Evolutionary conservation across 106 monocot genomes (phyloP).

Genomic region (Vanilla planifolia): DNA sequence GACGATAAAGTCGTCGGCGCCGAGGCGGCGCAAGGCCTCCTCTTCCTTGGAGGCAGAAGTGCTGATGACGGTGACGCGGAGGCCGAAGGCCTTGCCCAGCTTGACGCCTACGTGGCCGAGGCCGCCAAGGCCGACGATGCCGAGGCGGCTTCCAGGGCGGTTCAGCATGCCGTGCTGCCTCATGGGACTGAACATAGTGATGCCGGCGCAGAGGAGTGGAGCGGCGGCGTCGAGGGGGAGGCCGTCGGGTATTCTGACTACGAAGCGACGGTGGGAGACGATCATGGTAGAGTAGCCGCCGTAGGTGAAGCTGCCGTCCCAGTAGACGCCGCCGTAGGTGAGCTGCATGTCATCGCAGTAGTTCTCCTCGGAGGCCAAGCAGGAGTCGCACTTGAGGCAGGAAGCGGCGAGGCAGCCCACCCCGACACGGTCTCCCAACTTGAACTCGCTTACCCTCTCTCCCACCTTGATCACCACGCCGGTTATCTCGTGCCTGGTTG

Average conservation of each 20-base stretch:
- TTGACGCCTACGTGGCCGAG: conserved; percentile 62
- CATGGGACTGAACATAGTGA: conserved; percentile 62
- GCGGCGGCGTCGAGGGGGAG: conserved; percentile 50
- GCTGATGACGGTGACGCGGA: conserved; percentile 65
- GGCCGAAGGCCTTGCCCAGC: conserved; percentile 56
- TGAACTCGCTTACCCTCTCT: conserved; percentile 44
- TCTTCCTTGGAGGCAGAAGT: conserved; percentile 48
- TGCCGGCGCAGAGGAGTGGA: conserved; percentile 62
- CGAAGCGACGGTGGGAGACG: conserved; percentile 63
- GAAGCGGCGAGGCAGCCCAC: conserved; percentile 73
- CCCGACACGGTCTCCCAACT: conserved; percentile 64
- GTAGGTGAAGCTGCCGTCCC: conserved; percentile 91
- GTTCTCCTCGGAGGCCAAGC: conserved; percentile 62
- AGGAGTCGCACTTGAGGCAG: conserved; percentile 68
- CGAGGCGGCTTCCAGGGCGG: conserved; percentile 38
- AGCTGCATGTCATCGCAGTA: conserved; percentile 79
- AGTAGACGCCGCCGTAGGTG: conserved; percentile 74
- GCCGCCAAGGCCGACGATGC: conserved; percentile 65
- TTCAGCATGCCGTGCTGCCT: conserved; percentile 51
- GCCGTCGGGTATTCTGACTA: conserved; percentile 41
- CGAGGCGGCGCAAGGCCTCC: conserved; percentile 39
- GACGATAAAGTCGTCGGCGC: conserved; percentile 46
- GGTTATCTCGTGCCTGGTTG: conserved; percentile 75
- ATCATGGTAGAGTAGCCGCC: conserved; percentile 78
- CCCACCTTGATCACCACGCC: conserved; percentile 72